Percentiles rank a stretch among this genome's conserved stretches.
These are phyloP conservation scores for Thielaviopsis cerberus DNA, from an alignment of 2,329 filamentous ascomycete genomes.

Conservation along the genomic window DNA sequence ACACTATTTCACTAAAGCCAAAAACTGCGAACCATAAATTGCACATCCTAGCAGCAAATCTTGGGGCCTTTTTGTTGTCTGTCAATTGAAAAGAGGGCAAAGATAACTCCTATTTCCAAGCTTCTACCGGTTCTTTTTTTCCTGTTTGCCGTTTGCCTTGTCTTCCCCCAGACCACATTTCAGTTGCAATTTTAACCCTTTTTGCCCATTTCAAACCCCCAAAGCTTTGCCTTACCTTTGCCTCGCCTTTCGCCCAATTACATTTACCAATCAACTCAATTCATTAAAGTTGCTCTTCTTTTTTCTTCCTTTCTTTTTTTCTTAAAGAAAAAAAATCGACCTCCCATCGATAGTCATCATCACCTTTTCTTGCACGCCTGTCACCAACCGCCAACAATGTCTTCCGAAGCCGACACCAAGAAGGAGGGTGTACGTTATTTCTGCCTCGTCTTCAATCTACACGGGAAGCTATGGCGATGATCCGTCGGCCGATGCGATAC, in stretches of 20 bases:
- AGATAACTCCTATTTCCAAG: neutral
- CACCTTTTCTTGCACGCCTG: neutral
- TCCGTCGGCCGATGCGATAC: too few species aligned
- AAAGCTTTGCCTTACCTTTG: neutral
- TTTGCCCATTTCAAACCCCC: neutral
- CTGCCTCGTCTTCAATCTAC: neutral
- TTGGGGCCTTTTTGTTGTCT: neutral
- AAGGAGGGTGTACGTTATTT: constrained; percentile 6
- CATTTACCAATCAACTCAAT: neutral
- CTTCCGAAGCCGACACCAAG: neutral
- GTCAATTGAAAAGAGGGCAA: neutral
- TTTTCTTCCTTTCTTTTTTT: neutral
- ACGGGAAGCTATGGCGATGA: too few species aligned
- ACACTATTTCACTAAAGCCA: neutral
- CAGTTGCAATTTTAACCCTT: neutral
- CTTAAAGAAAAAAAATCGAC: neutral
- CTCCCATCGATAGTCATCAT: neutral
- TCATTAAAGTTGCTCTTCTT: neutral
- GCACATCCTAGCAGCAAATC: neutral
- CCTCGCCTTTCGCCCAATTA: too few species aligned
- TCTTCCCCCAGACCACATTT: neutral
- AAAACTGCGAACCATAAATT: neutral
- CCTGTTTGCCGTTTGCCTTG: neutral
- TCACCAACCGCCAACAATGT: neutral
- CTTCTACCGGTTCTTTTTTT: neutral